Evolutionary conservation across 495 filamentous ascomycete species (phyloP).

Genomic region (Aspergillus incahuasiensis): DNA sequence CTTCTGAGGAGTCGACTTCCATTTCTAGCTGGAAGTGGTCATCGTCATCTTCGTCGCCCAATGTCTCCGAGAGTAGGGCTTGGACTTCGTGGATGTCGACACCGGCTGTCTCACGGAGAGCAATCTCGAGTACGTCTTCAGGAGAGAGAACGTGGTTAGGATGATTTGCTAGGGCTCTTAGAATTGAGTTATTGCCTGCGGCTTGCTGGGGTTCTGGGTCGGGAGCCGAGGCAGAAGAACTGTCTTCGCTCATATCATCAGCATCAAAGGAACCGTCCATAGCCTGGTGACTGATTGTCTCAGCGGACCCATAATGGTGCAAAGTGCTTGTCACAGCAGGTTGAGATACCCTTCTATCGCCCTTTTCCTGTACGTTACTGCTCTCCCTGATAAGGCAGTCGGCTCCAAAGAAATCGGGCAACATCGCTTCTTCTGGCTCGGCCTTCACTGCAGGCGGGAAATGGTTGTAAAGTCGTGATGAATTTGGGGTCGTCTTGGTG

Average conservation of each 20-base stretch:
- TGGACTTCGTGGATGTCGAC: slow-evolving; percentile 18
- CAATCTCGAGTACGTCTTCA: slow-evolving; percentile 19
- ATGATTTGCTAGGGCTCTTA: slow-evolving; percentile 7
- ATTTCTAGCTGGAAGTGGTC: slow-evolving; percentile 10
- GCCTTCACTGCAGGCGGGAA: slow-evolving; percentile 20
- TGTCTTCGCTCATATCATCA: slow-evolving; percentile 14
- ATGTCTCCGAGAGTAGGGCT: slow-evolving; percentile 15
- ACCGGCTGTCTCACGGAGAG: slow-evolving; percentile 21
- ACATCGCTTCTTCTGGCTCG: slow-evolving; percentile 18
- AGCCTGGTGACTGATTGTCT: slow-evolving; percentile 19
- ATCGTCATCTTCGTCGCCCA: slow-evolving; percentile 16
- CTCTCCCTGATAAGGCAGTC: slow-evolving; percentile 21
- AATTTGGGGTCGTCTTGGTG: slow-evolving; percentile 21
- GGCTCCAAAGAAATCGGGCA: slow-evolving; percentile 30
- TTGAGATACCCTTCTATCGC: background rate
- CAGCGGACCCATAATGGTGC: slow-evolving; percentile 16
- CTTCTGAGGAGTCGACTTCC: slow-evolving; percentile 7
- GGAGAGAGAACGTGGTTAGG: background rate
- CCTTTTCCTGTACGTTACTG: background rate
- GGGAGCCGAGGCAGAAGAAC: slow-evolving; percentile 10
- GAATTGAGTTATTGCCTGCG: background rate
- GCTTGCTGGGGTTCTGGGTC: slow-evolving; percentile 5
- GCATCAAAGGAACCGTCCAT: slow-evolving; percentile 20
- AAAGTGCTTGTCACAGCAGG: slow-evolving; percentile 1
- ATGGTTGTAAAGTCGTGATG: slow-evolving; percentile 27